Percentiles rank a stretch among this genome's conserved stretches.
phyloP scores from a whole-genome alignment of 495 filamentous ascomycete genomes.

The Neurospora hispaniola region DNA sequence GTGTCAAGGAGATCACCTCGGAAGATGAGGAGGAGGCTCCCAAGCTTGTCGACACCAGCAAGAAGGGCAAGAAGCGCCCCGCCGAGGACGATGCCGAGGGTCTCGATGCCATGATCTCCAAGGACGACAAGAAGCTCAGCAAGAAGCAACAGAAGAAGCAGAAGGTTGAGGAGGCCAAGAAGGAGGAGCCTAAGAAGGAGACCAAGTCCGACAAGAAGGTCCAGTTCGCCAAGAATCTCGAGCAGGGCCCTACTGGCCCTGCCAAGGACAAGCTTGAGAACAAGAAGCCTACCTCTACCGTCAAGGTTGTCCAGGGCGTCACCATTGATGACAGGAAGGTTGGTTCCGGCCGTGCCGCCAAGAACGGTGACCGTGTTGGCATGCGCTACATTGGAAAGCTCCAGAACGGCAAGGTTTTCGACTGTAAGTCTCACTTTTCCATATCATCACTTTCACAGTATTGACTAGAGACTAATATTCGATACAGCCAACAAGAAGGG shows the following conservation, averaged over 20 bases:
- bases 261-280: constrained; percentile 33
- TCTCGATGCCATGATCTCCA: constrained; percentile 70
- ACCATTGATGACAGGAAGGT: constrained; percentile 92
- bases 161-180: constrained; percentile 56
- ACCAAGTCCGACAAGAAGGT: constrained; percentile 84
- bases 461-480: constrained; percentile 20
- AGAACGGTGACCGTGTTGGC: constrained; percentile 74
- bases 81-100: constrained; percentile 59
- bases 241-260: constrained; percentile 81
- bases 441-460: constrained; percentile 3
- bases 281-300: constrained; percentile 43
- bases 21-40: constrained; percentile 73
- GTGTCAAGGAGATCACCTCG: constrained; percentile 74
- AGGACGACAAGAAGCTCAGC: constrained; percentile 56
- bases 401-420: constrained; percentile 83
- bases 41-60: constrained; percentile 54
- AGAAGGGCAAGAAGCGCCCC: constrained; percentile 71
- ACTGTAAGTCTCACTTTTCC: constrained; percentile 47
- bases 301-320: constrained; percentile 75
- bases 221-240: constrained; percentile 95
- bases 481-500: constrained; percentile 86
- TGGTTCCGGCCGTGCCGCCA: constrained; percentile 68
- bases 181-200: constrained; percentile 32
- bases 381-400: constrained; percentile 98
- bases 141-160: constrained; percentile 99